Percentiles rank a stretch among this genome's conserved stretches.
phyloP scores from a whole-genome alignment of 768 basidiomycete species.

The Kwoniella bestiolae region DNA sequence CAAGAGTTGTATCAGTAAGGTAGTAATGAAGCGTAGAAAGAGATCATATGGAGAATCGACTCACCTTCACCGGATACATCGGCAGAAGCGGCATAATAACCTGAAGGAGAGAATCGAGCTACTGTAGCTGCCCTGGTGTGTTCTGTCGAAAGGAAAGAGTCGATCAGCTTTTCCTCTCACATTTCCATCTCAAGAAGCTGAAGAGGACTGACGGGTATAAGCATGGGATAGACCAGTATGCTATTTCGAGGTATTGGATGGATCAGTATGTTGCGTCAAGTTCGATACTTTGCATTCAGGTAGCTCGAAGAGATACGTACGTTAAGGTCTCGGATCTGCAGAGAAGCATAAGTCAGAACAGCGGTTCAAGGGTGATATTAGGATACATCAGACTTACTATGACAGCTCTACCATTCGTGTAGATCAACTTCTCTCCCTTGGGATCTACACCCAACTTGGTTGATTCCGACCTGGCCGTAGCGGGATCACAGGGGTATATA shows the following conservation, averaged over 20 bases:
- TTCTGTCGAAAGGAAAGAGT: no score
- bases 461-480: slow-evolving; percentile 68
- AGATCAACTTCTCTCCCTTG: slow-evolving; percentile 78
- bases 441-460: slow-evolving; percentile 70
- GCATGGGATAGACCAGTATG: slow-evolving; percentile 68
- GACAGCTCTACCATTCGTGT: slow-evolving; percentile 80
- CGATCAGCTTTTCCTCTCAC: no score
- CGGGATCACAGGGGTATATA: slow-evolving; percentile 70
- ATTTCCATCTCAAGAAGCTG: no score
- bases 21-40: background rate
- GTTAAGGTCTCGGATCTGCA: slow-evolving; percentile 79
- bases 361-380: no score
- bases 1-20: background rate
- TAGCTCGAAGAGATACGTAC: slow-evolving; percentile 60
- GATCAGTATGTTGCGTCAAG: background rate
- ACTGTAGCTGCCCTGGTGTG: slow-evolving; percentile 85
- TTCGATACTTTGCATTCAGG: no score
- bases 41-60: slow-evolving; percentile 27
- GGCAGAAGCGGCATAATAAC: slow-evolving; percentile 92
- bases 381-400: slow-evolving; percentile 72
- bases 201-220: slow-evolving; percentile 61
- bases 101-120: slow-evolving; percentile 87
- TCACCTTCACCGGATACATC: slow-evolving; percentile 79
- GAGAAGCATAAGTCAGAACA: background rate
- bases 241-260: slow-evolving; percentile 58